Base-by-base conservation (phyloP, 2,329 filamentous ascomycete species). In the Colletotrichum agaves region DNA sequence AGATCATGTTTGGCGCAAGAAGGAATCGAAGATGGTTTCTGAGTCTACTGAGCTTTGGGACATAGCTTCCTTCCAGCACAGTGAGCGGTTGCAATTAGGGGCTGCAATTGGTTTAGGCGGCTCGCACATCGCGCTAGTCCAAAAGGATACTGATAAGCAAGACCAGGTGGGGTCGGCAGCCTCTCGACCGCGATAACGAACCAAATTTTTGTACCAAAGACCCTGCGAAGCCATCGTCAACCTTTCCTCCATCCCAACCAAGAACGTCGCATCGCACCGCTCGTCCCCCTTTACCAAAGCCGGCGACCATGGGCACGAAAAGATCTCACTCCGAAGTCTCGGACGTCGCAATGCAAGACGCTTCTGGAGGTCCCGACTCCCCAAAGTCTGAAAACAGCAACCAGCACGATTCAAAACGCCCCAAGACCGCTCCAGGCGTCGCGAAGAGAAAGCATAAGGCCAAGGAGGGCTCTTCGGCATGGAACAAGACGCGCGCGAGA, bases 401-500 rank as follows among this genome's bases (percentile, higher is more conserved):
- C 59, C 66, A 68, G 37, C 68, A 66, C 62, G 63, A 56, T 57
- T 78, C 78, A 73, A 80, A 77, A 67, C 81, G 81, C 67, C 75
- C 62, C 44, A 72, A 61, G 70, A 70, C 44, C 74, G 75, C 66
- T 69, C 70, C 41, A 74, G 75, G 64, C 70, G 72, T 61, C 39
- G 72, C 77, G 66, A 74, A 57, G 68, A 84, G 80, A 72, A 79
- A 76, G 65, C 76, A 79, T 73, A 80, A 81, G 68, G 77, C 79
- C 11, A 84, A 80, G 69, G 79, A 83, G 35, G 82, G 82, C 55
- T 83, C 79, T 63, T 78, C 88, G 53, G 87, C 87, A 75, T 87
- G 87, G 74, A 83, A 92, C 58, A 94, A 92, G 80, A 92, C 92
- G 78, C 87, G 90, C 50, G 88, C 89, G 66, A 86, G 93, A 61